These are phyloP conservation scores for Cladosporium sp. DNA, from an alignment of 2,329 filamentous ascomycete species.

Conservation along the genomic window DNA sequence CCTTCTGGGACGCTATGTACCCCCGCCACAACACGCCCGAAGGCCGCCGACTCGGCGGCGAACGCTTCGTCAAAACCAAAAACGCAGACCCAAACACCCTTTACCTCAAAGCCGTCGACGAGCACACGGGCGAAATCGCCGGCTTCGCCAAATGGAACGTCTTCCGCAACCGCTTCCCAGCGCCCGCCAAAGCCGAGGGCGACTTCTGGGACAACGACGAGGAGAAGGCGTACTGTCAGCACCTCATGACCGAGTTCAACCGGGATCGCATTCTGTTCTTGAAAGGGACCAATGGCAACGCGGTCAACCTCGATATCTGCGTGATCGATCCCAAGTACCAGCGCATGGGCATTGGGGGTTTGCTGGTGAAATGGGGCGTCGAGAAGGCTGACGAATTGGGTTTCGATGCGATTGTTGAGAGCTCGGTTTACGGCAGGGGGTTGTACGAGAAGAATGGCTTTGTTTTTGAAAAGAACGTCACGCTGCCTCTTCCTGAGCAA, in stretches of 20 bases:
- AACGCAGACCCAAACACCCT: conserved; percentile 27
- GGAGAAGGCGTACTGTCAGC: conserved; percentile 26
- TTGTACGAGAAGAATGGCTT: conserved; percentile 37
- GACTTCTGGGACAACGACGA: conserved; percentile 28
- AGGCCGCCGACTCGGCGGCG: conserved; percentile 28
- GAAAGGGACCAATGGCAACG: conserved; percentile 27
- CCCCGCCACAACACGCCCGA: conserved; percentile 30
- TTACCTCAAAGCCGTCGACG: conserved; percentile 35
- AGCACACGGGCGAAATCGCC: conserved; percentile 28
- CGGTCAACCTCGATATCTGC: conserved; percentile 33
- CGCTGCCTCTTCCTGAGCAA: conserved; percentile 22
- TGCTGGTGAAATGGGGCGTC: conserved; percentile 33
- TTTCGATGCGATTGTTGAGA: conserved; percentile 34
- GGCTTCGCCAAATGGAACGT: conserved; percentile 38
- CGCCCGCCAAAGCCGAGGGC: conserved; percentile 16
- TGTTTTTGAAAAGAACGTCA: conserved; percentile 30
- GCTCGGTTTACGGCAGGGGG: conserved; percentile 31
- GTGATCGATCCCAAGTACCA: conserved; percentile 34
- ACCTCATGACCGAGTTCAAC: conserved; percentile 27
- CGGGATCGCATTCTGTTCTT: conserved; percentile 28
- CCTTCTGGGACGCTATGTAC: conserved; percentile 31
- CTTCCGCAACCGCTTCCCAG: conserved; percentile 25
- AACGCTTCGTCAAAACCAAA: conserved; percentile 28
- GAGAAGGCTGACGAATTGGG: conserved; percentile 32
- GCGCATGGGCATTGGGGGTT: conserved; percentile 29